Evolutionary conservation across 192 early-diverging fungal species (phyloP).

Genomic region (Coemansia sp.): DNA sequence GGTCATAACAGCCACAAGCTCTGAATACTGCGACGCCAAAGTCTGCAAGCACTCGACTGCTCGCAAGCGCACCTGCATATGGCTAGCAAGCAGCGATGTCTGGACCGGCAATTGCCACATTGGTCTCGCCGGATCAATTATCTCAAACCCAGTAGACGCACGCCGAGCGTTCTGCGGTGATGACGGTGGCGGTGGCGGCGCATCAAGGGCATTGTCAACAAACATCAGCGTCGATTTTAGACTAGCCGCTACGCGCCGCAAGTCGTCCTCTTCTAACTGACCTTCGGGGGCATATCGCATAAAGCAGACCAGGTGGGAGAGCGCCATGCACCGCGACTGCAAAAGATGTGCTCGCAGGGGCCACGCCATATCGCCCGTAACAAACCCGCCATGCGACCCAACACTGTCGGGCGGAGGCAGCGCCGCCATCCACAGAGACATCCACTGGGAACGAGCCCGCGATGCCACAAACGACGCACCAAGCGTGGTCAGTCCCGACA

Average conservation of each 20-base stretch:
- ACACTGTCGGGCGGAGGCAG: constrained; percentile 19
- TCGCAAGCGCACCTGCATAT: constrained; percentile 27
- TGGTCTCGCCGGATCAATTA: constrained; percentile 6
- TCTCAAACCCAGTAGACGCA: not conserved
- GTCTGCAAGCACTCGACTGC: constrained; percentile 25
- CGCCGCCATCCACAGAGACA: constrained; percentile 24
- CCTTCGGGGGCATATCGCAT: not conserved
- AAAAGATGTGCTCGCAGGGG: constrained; percentile 18
- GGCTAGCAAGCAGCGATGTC: constrained; percentile 15
- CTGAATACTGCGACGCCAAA: not conserved
- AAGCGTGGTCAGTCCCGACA: constrained; percentile 13
- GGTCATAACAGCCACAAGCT: constrained; percentile 1
- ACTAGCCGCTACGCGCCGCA: not conserved
- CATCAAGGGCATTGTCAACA: constrained; percentile 51
- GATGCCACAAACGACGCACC: constrained; percentile 7
- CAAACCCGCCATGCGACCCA: constrained; percentile 15
- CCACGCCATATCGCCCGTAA: constrained; percentile 32
- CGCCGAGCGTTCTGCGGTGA: not conserved
- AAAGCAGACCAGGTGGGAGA: constrained; percentile 23
- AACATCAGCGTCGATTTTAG: constrained; percentile 32
- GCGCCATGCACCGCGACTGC: constrained; percentile 27
- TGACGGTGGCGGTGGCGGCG: constrained; percentile 15
- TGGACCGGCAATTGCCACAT: constrained; percentile 12
- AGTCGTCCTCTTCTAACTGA: not conserved
- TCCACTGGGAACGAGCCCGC: constrained; percentile 21